Evolutionary conservation across 768 basidiomycete genomes (phyloP), one percentile per base, ranked within the genome.

Genomic region (Auricularia auricula-judae): DNA sequence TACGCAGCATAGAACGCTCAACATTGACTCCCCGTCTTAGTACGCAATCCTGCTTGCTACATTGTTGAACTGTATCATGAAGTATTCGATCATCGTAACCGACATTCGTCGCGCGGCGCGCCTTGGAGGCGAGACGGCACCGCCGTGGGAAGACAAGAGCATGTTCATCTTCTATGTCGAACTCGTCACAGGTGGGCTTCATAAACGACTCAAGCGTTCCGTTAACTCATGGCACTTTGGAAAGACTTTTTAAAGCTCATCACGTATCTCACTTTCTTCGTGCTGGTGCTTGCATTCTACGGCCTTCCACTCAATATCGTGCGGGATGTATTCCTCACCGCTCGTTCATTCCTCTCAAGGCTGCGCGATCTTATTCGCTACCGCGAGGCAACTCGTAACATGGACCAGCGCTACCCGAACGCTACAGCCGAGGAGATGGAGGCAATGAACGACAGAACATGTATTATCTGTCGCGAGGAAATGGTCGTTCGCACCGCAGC

Each of bases 401-500:
- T 98, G 96, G 93, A 98, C 68, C 83, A 92, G 69, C 81, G 92
- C 44, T 98, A 98, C 74, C 94, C 97, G 3, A 87, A 96, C 70
- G 95, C 93, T 51, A 91, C 92, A 3, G 82, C 84, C 69, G 90
- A 86, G 67, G 96, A 98, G 74, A 78, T 98, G 75, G 75, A 80
- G 10, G 79, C 81, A 2, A 88, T 88, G 84, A 86, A 84, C 62
- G 97, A 98, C 75, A 84, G 84, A 65, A 98, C 93, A 2, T 99
- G 97, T 72, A 98, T 99, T 69, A 98, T 99, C 67, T 99, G 97
- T 71, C 84, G 97, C 12, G 97, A 99, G 75, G 97, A 98, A 72
- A 93, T 99, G 94, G 72, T 79, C 63, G 74, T 80, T 44, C 78
- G 75, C 65, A 59, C 66, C 63, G 66, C 36, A 44, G 56, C 64